Conservation (phyloP, 805 yeast species). For the Suhomyces sp. region DNA sequence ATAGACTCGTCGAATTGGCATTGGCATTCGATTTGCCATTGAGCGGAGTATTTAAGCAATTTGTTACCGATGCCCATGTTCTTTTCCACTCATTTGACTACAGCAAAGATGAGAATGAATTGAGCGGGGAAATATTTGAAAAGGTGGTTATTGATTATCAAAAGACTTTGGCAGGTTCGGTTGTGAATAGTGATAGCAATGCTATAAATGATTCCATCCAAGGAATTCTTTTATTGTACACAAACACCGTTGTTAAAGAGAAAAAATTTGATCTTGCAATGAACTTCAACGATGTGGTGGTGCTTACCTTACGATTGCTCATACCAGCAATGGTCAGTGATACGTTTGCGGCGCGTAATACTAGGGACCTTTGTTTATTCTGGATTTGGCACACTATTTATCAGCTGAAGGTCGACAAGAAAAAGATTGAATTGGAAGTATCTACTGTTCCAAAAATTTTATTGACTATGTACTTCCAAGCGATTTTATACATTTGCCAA, state of each 20-base stretch:
- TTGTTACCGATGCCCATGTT: slow-evolving; percentile 35
- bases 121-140: slow-evolving; percentile 41
- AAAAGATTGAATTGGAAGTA: slow-evolving; percentile 27
- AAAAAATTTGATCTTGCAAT: slow-evolving; percentile 6
- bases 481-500: slow-evolving; percentile 22
- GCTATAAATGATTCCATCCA: slow-evolving; percentile 28
- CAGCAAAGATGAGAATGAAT: slow-evolving; percentile 19
- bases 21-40: slow-evolving; percentile 67
- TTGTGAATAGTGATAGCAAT: slow-evolving; percentile 26
- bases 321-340: slow-evolving; percentile 37
- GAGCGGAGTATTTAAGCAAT: slow-evolving; percentile 35
- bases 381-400: slow-evolving; percentile 42
- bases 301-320: slow-evolving; percentile 25
- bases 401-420: slow-evolving; percentile 13
- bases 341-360: slow-evolving; percentile 17
- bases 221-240: slow-evolving; percentile 22
- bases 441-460: slow-evolving; percentile 30
- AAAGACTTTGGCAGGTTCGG: slow-evolving; percentile 23
- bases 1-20: slow-evolving; percentile 42
- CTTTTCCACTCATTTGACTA: slow-evolving; percentile 39
- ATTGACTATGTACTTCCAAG: slow-evolving; percentile 31
- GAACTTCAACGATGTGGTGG: slow-evolving; percentile 19
- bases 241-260: slow-evolving; percentile 12
- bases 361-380: slow-evolving; percentile 30
- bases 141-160: slow-evolving; percentile 44